phyloP scores from a whole-genome alignment of 148 eudicot genomes.

The Oxyria digyna region DNA sequence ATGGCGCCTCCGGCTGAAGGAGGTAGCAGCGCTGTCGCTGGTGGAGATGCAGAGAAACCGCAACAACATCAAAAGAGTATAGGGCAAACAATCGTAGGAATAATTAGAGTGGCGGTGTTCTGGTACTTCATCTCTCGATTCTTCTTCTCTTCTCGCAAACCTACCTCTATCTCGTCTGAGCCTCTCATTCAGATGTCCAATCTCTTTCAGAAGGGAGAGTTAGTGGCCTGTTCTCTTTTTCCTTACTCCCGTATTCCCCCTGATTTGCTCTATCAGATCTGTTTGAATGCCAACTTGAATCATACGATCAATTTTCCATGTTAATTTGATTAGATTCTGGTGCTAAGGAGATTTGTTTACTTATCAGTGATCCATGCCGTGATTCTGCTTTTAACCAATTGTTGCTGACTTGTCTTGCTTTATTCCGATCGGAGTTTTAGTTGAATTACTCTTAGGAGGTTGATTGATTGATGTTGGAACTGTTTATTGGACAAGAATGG shows the following conservation, averaged over 20 bases:
- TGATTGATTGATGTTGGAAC: not conserved
- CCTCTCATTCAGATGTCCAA: slow-evolving; percentile 68
- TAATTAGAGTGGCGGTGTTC: slow-evolving; percentile 65
- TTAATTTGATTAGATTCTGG: not conserved
- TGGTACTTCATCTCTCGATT: slow-evolving; percentile 92
- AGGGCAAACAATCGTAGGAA: slow-evolving; percentile 52
- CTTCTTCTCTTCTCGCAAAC: slow-evolving; percentile 48
- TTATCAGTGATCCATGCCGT: not conserved
- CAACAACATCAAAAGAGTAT: slow-evolving; percentile 29
- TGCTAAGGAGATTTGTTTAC: not conserved
- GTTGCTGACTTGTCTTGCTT: not conserved
- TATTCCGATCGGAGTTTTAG: not conserved
- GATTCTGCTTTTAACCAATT: not conserved
- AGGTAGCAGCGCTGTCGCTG: slow-evolving; percentile 20
- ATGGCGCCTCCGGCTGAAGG: slow-evolving; percentile 65
- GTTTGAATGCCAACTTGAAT: not conserved
- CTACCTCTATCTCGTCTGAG: slow-evolving; percentile 26
- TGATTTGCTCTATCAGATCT: not conserved
- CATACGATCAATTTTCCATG: not conserved
- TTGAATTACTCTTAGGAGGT: not conserved
- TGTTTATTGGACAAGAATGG: not conserved
- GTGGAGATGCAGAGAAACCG: not conserved
- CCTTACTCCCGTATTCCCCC: not conserved
- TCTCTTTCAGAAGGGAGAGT: slow-evolving; percentile 63
- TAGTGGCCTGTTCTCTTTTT: slow-evolving; percentile 36